Base-by-base conservation (phyloP, 2,329 filamentous ascomycete genomes). In the Colletotrichum sp. region DNA sequence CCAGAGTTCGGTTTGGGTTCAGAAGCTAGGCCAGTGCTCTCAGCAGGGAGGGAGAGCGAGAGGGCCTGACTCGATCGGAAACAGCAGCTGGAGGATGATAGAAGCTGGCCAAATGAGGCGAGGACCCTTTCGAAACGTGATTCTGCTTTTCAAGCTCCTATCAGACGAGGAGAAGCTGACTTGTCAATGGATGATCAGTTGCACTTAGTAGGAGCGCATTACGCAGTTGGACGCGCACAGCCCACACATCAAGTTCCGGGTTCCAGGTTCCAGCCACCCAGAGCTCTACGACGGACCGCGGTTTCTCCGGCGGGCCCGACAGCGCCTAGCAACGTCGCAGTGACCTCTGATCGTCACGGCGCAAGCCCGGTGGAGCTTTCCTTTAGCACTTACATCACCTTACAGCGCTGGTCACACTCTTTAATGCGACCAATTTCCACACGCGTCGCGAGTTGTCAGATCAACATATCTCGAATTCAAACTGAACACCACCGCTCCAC, bases 251-350 rank as follows among this genome's bases (percentile, higher is more conserved):
- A 28, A 69, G 74, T 76, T 73, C 74, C 70, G 73, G 74, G 70
- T 75, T 73, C 72, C 71, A 75, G 73, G 70, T 69, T 76, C 74
- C 74, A 74, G 34, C 74, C 71, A 65, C 48, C 64, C 36, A 28
- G 34, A 76, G 70, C 74, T 66, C 43, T 12, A 12, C 16, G 15
- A 24, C 74, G 71, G 74, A 59, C 70, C 74, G 71, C 59, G 34
- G 71, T 76, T 76, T 76, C 65, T 76, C 74, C 74, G 74, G 43
- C 21, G 48, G 34, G 64, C 43, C 34, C 28, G 21, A 24, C 28
- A 16, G 24, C 61, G 28, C 26, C 43, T 43, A 71, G 34, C 10
- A 52, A 21, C 43, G 43, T 52, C n/a, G 43, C 43, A 52, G 43
- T 52, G 43, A 52, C 43, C 43, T 52, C 6, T 52, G 43, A 52